Evolutionary conservation across 768 basidiomycete genomes (phyloP), one percentile per base, ranked within the genome.

Genomic region (Mycena venus): DNA sequence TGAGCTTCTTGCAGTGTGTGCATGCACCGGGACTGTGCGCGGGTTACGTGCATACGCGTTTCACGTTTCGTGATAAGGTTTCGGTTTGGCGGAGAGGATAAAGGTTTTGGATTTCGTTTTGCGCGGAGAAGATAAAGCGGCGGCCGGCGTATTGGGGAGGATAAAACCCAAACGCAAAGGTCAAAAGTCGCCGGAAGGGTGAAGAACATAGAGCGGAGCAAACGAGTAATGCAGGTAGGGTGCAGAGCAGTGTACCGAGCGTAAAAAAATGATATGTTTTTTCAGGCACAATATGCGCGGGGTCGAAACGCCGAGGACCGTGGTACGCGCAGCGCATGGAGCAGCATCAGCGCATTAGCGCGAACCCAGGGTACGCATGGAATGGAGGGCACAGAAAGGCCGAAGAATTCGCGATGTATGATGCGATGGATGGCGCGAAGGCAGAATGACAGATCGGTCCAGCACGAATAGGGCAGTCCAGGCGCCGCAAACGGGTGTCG

Each of bases 1-100:
- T 96, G 79, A 96, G 91, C 80, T 92, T 93, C 83, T 95, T 96
- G 89, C 95, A 96, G 79, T 96, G 91, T 4, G 90, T 93, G 83
- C 95, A 96, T 51, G 95, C 95, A 70, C 95, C 94, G 75, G 92
- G 91, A 51, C 94, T 96, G 63, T 8, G 49, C 27, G 17, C 12
- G 1, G 27, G 76, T 44, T 73, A n/a, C n/a, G n/a, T 47, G 47
- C 51, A 34, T 47, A 29, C 25, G 32, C 23, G 62, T 47, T 47
- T n/a, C n/a, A n/a, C 42, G 42, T 44, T 44, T 44, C 17, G 42
- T 19, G 19, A 17, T 15, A 15, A 44, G 17, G 42, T 44, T 44
- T 44, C 42, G 40, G 40, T 42, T 42, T 42, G 40, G 23, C 49
- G 23, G 49, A 17, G 23, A 51, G 49, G 1, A 17, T 51, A 51